Evolutionary conservation across 2,329 filamentous ascomycete species (phyloP).

Genomic region (Teratosphaeria gauchensis): DNA sequence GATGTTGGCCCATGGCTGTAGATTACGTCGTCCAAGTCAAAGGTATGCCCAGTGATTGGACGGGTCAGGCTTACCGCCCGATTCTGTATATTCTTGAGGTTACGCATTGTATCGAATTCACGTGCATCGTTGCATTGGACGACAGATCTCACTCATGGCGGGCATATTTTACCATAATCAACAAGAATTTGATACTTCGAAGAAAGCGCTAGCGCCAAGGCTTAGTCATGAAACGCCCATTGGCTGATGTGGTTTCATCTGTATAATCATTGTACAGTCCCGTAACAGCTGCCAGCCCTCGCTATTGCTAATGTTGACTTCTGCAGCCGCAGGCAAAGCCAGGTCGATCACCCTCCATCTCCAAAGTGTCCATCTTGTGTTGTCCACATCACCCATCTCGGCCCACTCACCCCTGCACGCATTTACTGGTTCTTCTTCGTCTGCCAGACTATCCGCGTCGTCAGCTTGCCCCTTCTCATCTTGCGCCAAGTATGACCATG

Average conservation of each 20-base stretch:
- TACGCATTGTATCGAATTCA: slow-evolving; percentile 58
- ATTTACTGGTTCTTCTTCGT: slow-evolving; percentile 49
- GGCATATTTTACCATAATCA: neutral
- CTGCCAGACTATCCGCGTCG: slow-evolving; percentile 49
- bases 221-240: neutral
- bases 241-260: neutral
- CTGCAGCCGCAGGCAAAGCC: neutral
- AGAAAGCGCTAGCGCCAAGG: neutral
- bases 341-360: neutral
- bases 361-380: neutral
- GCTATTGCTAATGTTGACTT: neutral
- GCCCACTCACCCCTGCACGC: neutral
- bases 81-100: slow-evolving; percentile 70
- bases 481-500: neutral
- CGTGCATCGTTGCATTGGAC: neutral
- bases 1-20: slow-evolving; percentile 75
- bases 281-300: neutral
- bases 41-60: slow-evolving; percentile 56
- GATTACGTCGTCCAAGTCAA: slow-evolving; percentile 70
- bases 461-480: slow-evolving; percentile 14
- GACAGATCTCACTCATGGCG: neutral
- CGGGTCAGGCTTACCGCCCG: neutral
- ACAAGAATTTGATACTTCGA: neutral
- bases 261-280: neutral
- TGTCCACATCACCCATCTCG: neutral